A percentile compares a stretch with the other conserved stretches of the same genome.
These are phyloP conservation scores for Fusarium sp. DNA, from an alignment of 2,329 filamentous ascomycete species.

Conservation along the genomic window DNA sequence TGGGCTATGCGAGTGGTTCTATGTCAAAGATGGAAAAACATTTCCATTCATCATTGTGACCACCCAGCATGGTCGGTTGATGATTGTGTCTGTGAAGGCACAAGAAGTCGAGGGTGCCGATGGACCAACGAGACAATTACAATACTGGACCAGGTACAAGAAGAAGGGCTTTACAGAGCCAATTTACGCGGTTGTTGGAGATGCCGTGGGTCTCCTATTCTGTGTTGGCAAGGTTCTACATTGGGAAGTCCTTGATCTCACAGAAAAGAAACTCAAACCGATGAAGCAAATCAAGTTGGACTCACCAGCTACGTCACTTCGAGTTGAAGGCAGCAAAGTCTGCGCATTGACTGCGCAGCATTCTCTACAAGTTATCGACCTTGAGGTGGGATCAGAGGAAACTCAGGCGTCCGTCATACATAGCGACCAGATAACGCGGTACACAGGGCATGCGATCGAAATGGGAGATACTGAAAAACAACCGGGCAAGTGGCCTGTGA, in stretches of 20 bases:
- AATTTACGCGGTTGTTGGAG: conserved; percentile 67
- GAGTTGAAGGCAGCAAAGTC: conserved; percentile 59
- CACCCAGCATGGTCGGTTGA: conserved; percentile 64
- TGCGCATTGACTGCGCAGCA: conserved; percentile 64
- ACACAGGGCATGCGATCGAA: conserved; percentile 60
- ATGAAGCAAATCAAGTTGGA: conserved; percentile 61
- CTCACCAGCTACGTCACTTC: conserved; percentile 64
- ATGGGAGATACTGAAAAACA: conserved; percentile 51
- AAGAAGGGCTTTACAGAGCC: conserved; percentile 59
- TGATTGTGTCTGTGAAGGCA: conserved; percentile 64
- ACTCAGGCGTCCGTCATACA: conserved; percentile 56
- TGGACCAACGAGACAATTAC: conserved; percentile 47
- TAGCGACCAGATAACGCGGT: conserved; percentile 58
- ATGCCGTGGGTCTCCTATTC: conserved; percentile 67
- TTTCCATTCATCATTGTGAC: conserved; percentile 73
- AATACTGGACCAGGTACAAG: conserved; percentile 66
- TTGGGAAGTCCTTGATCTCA: conserved; percentile 65
- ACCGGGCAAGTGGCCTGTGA: conserved; percentile 53
- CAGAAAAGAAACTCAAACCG: conserved; percentile 62
- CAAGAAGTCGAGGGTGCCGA: conserved; percentile 27
- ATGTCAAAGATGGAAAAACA: conserved; percentile 64
- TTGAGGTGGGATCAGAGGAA: conserved; percentile 51
- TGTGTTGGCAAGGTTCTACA: conserved; percentile 65
- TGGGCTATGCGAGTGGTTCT: conserved; percentile 72
- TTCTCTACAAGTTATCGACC: conserved; percentile 67